Conservation (phyloP, 257 asterid genomes). For the Solanum gandarillasii region DNA sequence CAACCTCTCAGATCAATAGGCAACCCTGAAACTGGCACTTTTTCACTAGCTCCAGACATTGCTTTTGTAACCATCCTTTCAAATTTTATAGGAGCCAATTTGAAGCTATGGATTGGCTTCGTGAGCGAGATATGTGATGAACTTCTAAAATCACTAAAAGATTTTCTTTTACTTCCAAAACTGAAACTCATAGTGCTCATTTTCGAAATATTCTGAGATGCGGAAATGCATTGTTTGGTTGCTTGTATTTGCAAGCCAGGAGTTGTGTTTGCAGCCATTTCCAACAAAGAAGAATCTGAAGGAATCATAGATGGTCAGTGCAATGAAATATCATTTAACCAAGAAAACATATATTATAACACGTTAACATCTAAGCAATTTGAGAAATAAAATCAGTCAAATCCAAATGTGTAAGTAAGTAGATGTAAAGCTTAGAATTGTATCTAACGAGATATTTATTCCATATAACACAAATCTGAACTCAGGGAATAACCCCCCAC, state of each 20-base stretch:
- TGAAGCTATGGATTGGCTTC: conserved; percentile 19
- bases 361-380: not conserved
- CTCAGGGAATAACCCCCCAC: not conserved
- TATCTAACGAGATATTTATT: not conserved
- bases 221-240: conserved; percentile 17
- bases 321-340: not conserved
- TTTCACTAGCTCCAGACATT: conserved; percentile 44
- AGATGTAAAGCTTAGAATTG: not conserved
- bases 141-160: conserved; percentile 38
- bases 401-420: not conserved
- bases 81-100: conserved; percentile 9
- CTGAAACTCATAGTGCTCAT: conserved; percentile 38
- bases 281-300: conserved; percentile 20
- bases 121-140: conserved; percentile 27
- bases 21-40: conserved; percentile 60
- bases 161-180: conserved; percentile 25
- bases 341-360: not conserved
- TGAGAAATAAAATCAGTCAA: not conserved
- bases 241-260: conserved; percentile 33
- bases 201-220: conserved; percentile 27
- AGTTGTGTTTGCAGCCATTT: conserved; percentile 58
- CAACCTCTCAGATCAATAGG: conserved; percentile 85
- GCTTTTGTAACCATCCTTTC: conserved; percentile 46
- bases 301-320: not conserved
- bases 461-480: not conserved